Evolutionary conservation across 208 protist species (phyloP), one percentile per base, ranked within the genome.

Genomic region (Naegleria lovaniensis): DNA sequence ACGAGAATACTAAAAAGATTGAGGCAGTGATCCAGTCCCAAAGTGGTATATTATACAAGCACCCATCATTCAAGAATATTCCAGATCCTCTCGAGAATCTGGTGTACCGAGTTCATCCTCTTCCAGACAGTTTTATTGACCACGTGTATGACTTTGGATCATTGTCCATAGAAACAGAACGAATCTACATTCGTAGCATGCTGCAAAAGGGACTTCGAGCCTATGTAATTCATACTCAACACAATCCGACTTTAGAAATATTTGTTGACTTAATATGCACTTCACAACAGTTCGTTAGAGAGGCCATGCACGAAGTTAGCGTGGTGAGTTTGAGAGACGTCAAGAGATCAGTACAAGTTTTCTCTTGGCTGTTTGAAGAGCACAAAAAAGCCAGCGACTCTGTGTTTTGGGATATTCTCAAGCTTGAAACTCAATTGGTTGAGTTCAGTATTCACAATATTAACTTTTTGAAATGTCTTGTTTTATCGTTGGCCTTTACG

Each of bases 111-210:
- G 95, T 97, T 7, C 91, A 95, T 87, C 93, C 93, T 9, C 55
- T 97, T n/a, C 95, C 95, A 9, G 89, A 93, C 75, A 55, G 85
- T 13, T 75, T 97, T 79, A 4, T 92, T 43, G 91, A 93, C n/a
- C 92, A 92, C 51, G 93, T 96, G 5, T 96, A 88, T 85, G 95
- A 97, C 86, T 97, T 94, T 91, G 95, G 95, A 83, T 5, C 41
- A 19, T 90, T 96, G 0, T 38, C 11, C 0, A 33, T n/a, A 5
- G 87, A 36, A 3, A 79, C 88, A 33, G 95, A 96, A 88, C 25
- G 19, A 3, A 40, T 48, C 25, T 96, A 96, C 90, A 91, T 94
- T 22, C 5, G 79, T 29, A 55, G 83, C 6, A 94, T 96, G 48
- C 16, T 95, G 43, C 43, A 48, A 48, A 48, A 48, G 43, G 43